Conservation (phyloP, 805 yeast genomes). For the Lachancea waltii region DNA sequence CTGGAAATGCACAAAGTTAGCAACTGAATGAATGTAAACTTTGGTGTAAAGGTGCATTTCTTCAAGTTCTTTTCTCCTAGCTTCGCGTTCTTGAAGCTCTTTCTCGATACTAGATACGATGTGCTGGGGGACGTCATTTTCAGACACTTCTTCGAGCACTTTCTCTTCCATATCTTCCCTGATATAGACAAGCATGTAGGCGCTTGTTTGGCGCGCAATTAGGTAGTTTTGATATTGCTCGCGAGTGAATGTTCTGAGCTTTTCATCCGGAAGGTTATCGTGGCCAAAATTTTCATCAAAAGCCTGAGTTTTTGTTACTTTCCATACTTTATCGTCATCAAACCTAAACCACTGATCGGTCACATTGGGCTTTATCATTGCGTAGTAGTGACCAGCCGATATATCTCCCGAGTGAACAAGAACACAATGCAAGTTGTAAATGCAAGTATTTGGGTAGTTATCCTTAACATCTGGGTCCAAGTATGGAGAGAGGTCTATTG, state of each 20-base stretch:
- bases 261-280: conserved; percentile 45
- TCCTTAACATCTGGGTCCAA: conserved; percentile 48
- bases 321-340: conserved; percentile 93
- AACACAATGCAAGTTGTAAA: conserved; percentile 84
- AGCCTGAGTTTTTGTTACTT: conserved; percentile 76
- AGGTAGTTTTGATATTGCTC: conserved; percentile 57
- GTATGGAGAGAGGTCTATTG: conserved; percentile 73
- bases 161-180: conserved; percentile 52
- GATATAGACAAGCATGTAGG: conserved; percentile 93
- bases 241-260: conserved; percentile 46
- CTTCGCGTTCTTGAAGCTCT: conserved; percentile 54
- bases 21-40: conserved; percentile 49
- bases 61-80: conserved; percentile 51
- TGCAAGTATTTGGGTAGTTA: conserved; percentile 26
- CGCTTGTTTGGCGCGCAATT: conserved; percentile 80
- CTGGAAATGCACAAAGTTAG: conserved; percentile 50
- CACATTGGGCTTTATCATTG: conserved; percentile 76
- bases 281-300: conserved; percentile 92
- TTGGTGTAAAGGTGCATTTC: conserved; percentile 63
- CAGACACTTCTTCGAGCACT: conserved; percentile 52
- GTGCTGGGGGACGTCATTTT: conserved; percentile 58
- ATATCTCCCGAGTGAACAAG: conserved; percentile 94
- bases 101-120: conserved; percentile 57
- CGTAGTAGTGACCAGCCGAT: conserved; percentile 93
- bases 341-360: conserved; percentile 78